These are phyloP conservation scores for Fusarium graminum DNA, from an alignment of 2,329 filamentous ascomycete species.

Conservation along the genomic window DNA sequence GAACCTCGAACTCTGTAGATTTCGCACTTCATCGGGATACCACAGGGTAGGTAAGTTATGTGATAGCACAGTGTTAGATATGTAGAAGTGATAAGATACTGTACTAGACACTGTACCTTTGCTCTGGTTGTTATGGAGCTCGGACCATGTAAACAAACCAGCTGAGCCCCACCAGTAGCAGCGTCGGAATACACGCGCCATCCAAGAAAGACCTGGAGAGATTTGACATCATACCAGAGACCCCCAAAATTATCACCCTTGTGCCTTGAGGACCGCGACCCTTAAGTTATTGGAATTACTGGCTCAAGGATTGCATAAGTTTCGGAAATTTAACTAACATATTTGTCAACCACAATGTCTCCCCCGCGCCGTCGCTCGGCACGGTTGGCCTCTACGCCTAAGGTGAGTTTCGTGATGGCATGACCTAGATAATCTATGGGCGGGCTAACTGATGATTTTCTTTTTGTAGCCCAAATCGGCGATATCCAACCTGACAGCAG, in stretches of 20 bases:
- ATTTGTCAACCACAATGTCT: constrained; percentile 52
- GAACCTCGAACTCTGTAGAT: neutral
- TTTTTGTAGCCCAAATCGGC: constrained; percentile 49
- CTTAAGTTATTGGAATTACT: constrained; percentile 45
- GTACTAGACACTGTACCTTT: constrained; percentile 20
- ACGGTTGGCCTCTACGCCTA: constrained; percentile 56
- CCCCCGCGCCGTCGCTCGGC: constrained; percentile 61
- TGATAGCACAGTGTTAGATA: neutral
- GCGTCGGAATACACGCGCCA: constrained; percentile 41
- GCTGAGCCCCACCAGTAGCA: constrained; percentile 41
- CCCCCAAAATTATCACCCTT: constrained; percentile 42
- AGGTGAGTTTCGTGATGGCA: constrained; percentile 51
- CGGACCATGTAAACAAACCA: constrained; percentile 51
- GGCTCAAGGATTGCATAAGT: constrained; percentile 32
- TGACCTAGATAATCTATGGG: constrained; percentile 17
- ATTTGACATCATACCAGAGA: constrained; percentile 51
- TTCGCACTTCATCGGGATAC: neutral
- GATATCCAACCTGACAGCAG: constrained; percentile 55
- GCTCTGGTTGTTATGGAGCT: constrained; percentile 46
- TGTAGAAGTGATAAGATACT: neutral
- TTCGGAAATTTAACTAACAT: constrained; percentile 23
- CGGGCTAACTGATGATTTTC: constrained; percentile 28
- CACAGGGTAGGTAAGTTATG: constrained; percentile 21
- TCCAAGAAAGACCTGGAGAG: constrained; percentile 25
- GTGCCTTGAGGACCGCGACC: constrained; percentile 38